Evolutionary conservation across 768 basidiomycete genomes (phyloP).

Genomic region (Scleroderma bovista): DNA sequence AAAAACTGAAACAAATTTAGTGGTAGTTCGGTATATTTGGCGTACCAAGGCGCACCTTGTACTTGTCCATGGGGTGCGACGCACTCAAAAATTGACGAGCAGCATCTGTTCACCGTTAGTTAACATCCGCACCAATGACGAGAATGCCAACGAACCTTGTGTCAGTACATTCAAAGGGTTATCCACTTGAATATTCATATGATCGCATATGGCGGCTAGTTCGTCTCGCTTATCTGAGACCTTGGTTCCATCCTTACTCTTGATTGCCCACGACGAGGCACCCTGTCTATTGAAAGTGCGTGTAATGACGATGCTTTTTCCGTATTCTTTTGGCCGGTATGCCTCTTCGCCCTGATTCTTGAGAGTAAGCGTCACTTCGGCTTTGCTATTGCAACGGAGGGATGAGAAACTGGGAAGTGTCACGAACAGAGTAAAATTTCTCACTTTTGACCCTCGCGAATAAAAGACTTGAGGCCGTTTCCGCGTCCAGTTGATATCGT

Average conservation of each 20-base stretch:
- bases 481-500: constrained; percentile 89
- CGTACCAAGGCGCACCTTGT: constrained; percentile 52
- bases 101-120: constrained; percentile 20
- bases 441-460: constrained; percentile 77
- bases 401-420: too few species aligned
- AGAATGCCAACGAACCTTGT: constrained; percentile 48
- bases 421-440: constrained; percentile 16
- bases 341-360: constrained; percentile 93
- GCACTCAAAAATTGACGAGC: constrained; percentile 75
- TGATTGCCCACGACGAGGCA: constrained; percentile 76
- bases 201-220: constrained; percentile 82
- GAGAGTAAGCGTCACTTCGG: constrained; percentile 75
- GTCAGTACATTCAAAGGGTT: constrained; percentile 95
- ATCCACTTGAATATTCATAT: constrained; percentile 96
- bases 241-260: constrained; percentile 54
- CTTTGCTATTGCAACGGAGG: constrained; percentile 14
- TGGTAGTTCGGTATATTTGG: not conserved
- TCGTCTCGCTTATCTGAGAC: constrained; percentile 80
- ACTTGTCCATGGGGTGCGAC: constrained; percentile 78
- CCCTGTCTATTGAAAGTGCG: constrained; percentile 79
- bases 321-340: constrained; percentile 79
- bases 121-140: not conserved
- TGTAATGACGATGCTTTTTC: constrained; percentile 78
- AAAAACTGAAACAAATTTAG: constrained; percentile 61
- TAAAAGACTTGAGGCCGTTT: constrained; percentile 75